Percentiles rank a stretch among this genome's conserved stretches.
These are phyloP conservation scores for Dunaliella sp. DNA, from an alignment of 139 green algal species.

Conservation along the genomic window DNA sequence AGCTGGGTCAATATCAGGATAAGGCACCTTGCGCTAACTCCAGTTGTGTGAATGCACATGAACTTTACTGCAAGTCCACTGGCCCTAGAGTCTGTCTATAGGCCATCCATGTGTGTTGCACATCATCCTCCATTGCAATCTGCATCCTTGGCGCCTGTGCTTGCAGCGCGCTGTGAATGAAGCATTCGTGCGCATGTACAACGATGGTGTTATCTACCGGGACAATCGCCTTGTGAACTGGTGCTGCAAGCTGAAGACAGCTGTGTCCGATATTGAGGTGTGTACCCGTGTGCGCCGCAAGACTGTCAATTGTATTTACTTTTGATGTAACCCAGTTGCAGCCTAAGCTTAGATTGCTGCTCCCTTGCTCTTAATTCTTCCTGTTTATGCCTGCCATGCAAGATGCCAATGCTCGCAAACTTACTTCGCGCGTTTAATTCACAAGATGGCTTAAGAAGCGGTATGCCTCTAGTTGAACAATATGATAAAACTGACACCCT, in stretches of 20 bases:
- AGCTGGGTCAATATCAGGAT: not conserved
- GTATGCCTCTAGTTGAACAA: too few species aligned
- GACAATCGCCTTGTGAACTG: slow-evolving; percentile 99
- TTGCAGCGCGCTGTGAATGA: slow-evolving; percentile 49
- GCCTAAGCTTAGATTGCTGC: too few species aligned
- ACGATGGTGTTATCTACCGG: slow-evolving; percentile 90
- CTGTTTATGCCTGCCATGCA: too few species aligned
- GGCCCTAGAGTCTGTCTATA: too few species aligned
- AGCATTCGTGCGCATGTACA: slow-evolving; percentile 72
- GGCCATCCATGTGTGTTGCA: not conserved
- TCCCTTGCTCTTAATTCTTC: too few species aligned
- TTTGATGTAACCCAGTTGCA: too few species aligned
- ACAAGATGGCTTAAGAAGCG: too few species aligned
- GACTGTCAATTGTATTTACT: too few species aligned
- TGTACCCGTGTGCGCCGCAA: too few species aligned
- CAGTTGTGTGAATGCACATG: not conserved
- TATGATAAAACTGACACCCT: too few species aligned
- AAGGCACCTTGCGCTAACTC: not conserved
- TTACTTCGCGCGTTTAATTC: too few species aligned
- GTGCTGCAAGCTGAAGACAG: slow-evolving; percentile 88
- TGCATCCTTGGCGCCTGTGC: not conserved
- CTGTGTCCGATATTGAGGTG: slow-evolving; percentile 96
- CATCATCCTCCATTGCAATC: not conserved
- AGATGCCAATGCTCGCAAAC: too few species aligned
- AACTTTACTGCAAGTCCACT: not conserved